Evolutionary conservation across 2,329 filamentous ascomycete genomes (phyloP).

Genomic region (Pseudopithomyces chartarum): DNA sequence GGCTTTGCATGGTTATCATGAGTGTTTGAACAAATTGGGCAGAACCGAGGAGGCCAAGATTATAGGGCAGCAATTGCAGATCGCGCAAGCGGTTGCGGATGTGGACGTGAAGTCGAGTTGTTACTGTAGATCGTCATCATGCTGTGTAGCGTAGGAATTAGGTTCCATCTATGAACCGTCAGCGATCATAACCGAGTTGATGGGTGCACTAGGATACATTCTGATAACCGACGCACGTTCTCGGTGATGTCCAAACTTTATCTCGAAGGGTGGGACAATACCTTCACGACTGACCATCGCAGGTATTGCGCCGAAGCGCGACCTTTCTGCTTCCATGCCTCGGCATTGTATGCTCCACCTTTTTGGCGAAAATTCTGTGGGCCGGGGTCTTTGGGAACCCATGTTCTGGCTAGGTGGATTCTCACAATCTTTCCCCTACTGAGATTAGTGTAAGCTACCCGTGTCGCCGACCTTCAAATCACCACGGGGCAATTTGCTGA

Average conservation of each 20-base stretch:
- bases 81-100: slow-evolving; percentile 63
- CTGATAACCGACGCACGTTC: neutral
- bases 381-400: neutral
- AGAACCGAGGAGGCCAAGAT: slow-evolving; percentile 53
- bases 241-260: neutral
- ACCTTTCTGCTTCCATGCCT: neutral
- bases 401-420: neutral
- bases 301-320: neutral
- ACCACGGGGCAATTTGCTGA: neutral
- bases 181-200: neutral
- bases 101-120: slow-evolving; percentile 63
- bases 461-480: neutral
- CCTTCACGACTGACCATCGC: neutral
- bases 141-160: slow-evolving; percentile 5
- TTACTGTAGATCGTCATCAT: slow-evolving; percentile 51
- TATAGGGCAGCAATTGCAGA: slow-evolving; percentile 56
- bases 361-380: neutral
- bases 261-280: neutral
- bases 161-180: neutral
- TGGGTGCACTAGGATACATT: neutral
- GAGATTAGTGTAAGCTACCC: neutral
- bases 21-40: slow-evolving; percentile 66
- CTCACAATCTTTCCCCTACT: neutral
- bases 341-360: neutral
- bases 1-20: slow-evolving; percentile 74